Evolutionary conservation across 306 rosid species (phyloP), one percentile per base, ranked within the genome.

Genomic region (Cucurbita argyrosperma): DNA sequence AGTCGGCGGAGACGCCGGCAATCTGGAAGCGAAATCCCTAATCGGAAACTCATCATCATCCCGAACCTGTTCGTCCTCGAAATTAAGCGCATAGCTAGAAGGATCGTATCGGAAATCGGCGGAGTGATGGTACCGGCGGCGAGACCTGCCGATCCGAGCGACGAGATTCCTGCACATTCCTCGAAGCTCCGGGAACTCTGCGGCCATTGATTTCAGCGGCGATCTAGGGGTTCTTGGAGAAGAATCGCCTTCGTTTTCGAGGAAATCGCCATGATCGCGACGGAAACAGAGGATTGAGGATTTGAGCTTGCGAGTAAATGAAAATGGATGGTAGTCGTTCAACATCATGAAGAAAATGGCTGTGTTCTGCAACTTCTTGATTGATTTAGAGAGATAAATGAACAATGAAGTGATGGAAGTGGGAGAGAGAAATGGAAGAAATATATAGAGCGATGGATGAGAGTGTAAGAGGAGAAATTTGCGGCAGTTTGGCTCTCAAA

Each of bases 21-120:
- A 74, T 46, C 77, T 74, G 3, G 77, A 60, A 40, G 56, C 30
- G 55, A 74, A 74, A 47, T 59, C 57, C 69, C 77, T 58, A 26
- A 45, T 18, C 3, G 77, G 67, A 19, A 39, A 57, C 15, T 40
- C 77, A 6, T 42, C 58, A 8, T 74, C 68, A 10, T 54, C 39
- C 10, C 63, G 76, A 59, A 30, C 21, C 38, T 57, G 59, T 7
- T 72, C 63, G 51, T 72, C 76, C 52, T 72, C 76, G 40, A 74
- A 74, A 59, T 57, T 74, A 45, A 74, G 77, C 7, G 57, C 77
- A 46, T 74, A 74, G 30, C 77, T 74, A 0, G 70, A 74, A 23
- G 77, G 69, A 23, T 74, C 68, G 69, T 58, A 56, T 23, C 53
- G 47, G 26, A 43, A 60, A 35, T 57, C 77, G 3, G 69, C 3